A percentile compares a stretch with the other conserved stretches of the same genome.
Evolutionary conservation across 495 filamentous ascomycete genomes (phyloP).

Genomic region (Evansstolkia leycettana): DNA sequence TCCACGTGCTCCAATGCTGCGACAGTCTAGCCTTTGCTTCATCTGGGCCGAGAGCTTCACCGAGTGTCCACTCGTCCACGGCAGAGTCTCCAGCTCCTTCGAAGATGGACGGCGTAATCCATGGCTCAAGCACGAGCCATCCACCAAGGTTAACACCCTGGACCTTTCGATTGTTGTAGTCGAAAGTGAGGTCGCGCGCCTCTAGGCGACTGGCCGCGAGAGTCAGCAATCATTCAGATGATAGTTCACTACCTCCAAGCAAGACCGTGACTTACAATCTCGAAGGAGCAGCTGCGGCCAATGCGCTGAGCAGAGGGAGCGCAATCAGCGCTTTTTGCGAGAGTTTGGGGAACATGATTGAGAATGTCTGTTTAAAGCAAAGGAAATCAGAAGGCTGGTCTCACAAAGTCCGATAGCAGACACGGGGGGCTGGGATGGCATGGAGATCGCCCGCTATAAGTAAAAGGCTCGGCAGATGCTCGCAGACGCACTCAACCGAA

Average conservation of each 20-base stretch:
- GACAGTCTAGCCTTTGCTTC: constrained; percentile 33
- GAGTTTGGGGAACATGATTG: constrained; percentile 17
- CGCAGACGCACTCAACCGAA: neutral
- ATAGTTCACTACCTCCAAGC: neutral
- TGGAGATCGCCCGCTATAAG: constrained; percentile 28
- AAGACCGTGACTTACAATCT: constrained; percentile 16
- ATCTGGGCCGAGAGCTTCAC: constrained; percentile 34
- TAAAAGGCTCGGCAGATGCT: constrained; percentile 8
- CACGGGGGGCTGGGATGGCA: constrained; percentile 11
- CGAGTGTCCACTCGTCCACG: constrained; percentile 55
- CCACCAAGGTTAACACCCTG: constrained; percentile 47
- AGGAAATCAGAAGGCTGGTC: constrained; percentile 13
- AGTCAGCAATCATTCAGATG: neutral
- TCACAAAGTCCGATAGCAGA: neutral
- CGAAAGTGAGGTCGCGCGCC: constrained; percentile 22
- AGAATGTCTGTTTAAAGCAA: too few relatives aligned
- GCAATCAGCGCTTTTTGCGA: constrained; percentile 24
- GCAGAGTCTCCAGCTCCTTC: constrained; percentile 32
- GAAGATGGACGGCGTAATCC: constrained; percentile 58
- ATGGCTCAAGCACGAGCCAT: constrained; percentile 47
- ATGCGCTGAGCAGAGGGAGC: constrained; percentile 20
- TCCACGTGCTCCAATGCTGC: constrained; percentile 51
- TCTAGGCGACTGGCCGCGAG: constrained; percentile 16
- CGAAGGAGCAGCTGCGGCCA: constrained; percentile 20
- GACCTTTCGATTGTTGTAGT: constrained; percentile 34